Conservation (phyloP, 345 rosid genomes). For the Camelina laxa region DNA sequence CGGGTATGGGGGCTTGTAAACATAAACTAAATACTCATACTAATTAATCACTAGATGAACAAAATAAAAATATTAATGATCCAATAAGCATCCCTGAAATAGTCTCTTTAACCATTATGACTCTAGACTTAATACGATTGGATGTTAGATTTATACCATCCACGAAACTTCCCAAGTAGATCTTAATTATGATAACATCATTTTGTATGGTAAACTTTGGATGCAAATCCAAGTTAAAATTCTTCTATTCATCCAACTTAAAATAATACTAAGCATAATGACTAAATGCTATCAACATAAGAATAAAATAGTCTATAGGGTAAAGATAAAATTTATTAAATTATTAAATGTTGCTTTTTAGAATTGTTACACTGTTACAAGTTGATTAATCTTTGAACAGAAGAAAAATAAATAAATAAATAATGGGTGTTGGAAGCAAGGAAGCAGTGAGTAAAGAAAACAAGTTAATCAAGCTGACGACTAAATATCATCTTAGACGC, state of each 20-base stretch:
- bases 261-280: not conserved
- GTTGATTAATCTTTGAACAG: conserved; percentile 18
- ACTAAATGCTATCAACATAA: not conserved
- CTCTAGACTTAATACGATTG: not conserved
- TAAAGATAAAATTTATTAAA: not conserved
- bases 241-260: not conserved
- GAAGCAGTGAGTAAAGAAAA: conserved; percentile 38
- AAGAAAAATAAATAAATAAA: not conserved
- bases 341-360: conserved; percentile 14
- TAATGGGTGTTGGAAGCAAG: conserved; percentile 41
- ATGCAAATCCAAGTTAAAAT: conserved; percentile 26
- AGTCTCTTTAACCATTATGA: not conserved
- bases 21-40: not conserved
- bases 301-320: not conserved
- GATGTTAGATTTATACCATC: not conserved
- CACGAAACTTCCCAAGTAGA: conserved; percentile 7
- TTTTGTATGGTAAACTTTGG: conserved; percentile 6
- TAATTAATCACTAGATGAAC: not conserved
- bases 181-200: not conserved
- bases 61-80: too few relatives aligned
- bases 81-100: not conserved
- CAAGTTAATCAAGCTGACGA: conserved; percentile 24
- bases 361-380: conserved; percentile 7
- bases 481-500: conserved; percentile 14
- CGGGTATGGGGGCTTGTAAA: conserved; percentile 10